Conservation (phyloP, 345 rosid species). For the Raphanus sativus region DNA sequence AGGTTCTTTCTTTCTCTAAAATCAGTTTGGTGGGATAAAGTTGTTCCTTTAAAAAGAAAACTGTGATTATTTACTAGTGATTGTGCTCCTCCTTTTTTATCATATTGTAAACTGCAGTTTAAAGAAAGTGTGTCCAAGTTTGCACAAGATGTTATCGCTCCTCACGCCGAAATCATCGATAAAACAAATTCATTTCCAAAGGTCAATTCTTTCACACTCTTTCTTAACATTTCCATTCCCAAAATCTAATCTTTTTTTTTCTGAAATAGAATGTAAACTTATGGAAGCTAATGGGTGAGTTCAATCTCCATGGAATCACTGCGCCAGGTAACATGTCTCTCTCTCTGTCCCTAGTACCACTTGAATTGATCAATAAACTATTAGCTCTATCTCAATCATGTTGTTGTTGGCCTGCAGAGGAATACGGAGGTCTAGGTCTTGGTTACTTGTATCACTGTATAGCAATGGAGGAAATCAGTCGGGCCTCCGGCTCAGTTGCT, state of each 20-base stretch:
- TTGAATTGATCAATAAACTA: not conserved
- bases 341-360: not conserved
- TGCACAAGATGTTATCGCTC: slow-evolving; percentile 71
- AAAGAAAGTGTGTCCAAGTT: slow-evolving; percentile 88
- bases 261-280: slow-evolving; percentile 65
- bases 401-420: slow-evolving; percentile 68
- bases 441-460: slow-evolving; percentile 92
- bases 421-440: slow-evolving; percentile 94
- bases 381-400: not conserved
- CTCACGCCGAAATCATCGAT: slow-evolving; percentile 74
- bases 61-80: not conserved
- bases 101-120: slow-evolving; percentile 46
- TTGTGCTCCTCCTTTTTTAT: not conserved
- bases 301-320: slow-evolving; percentile 90
- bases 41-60: not conserved
- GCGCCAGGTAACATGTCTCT: slow-evolving; percentile 64
- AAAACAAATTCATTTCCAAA: slow-evolving; percentile 76
- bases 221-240: not conserved
- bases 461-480: slow-evolving; percentile 90
- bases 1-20: slow-evolving; percentile 46
- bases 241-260: not conserved
- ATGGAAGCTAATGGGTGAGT: slow-evolving; percentile 96
- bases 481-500: slow-evolving; percentile 89
- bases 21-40: not conserved
- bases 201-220: slow-evolving; percentile 35